Conservation (phyloP, 78 protist species). For the Dictyostelium intermedium region DNA sequence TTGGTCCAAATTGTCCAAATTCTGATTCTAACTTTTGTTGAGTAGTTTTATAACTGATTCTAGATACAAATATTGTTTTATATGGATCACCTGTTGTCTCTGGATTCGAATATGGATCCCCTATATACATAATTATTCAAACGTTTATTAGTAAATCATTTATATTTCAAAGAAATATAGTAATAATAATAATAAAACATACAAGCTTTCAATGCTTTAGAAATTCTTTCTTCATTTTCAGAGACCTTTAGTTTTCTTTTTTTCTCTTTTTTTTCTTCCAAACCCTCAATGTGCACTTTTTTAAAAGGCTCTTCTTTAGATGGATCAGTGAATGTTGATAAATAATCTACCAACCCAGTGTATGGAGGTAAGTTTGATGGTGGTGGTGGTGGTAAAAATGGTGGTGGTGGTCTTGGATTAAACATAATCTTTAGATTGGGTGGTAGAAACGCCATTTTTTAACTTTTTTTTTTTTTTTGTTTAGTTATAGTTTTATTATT, state of each 20-base stretch:
- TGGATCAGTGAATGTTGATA: neutral
- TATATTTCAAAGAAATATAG: neutral
- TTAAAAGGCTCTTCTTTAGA: slow-evolving; percentile 42
- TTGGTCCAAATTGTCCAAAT: slow-evolving; percentile 86
- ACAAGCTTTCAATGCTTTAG: slow-evolving; percentile 3
- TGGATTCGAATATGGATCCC: slow-evolving; percentile 78
- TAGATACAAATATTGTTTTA: slow-evolving; percentile 78
- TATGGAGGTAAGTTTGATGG: slow-evolving; percentile 25
- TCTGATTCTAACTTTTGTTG: slow-evolving; percentile 84
- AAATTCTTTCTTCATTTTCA: slow-evolving; percentile 12
- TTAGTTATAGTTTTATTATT: too few species aligned
- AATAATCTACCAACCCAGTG: slow-evolving; percentile 48
- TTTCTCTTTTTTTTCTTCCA: slow-evolving; percentile 35
- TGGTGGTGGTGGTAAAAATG: slow-evolving; percentile 33
- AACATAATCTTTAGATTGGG: slow-evolving; percentile 76
- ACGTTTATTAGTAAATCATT: too few species aligned
- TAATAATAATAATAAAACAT: neutral
- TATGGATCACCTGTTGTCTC: slow-evolving; percentile 84
- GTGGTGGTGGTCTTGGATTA: slow-evolving; percentile 52
- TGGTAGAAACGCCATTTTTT: slow-evolving; percentile 67
- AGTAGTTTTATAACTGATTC: slow-evolving; percentile 80
- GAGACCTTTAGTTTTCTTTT: neutral
- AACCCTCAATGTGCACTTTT: neutral
- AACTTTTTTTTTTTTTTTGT: too few species aligned
- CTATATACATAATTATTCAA: slow-evolving; percentile 33